Percentiles rank a stretch among this genome's conserved stretches.
These are phyloP conservation scores for Xanthoconium separans DNA, from an alignment of 1,284 basidiomycete genomes.

Conservation along the genomic window DNA sequence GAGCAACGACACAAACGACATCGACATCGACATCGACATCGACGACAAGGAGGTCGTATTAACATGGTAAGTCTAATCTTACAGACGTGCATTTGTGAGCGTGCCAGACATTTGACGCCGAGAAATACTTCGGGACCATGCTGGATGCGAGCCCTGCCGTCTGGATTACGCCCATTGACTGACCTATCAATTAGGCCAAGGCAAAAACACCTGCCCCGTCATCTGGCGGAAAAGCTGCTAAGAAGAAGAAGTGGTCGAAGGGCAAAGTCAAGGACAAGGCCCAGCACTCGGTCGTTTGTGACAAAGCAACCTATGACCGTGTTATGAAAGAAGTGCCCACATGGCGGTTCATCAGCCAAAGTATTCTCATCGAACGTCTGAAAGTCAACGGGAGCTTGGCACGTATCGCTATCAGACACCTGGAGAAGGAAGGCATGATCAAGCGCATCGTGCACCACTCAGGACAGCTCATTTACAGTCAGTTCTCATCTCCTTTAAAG, in stretches of 20 bases:
- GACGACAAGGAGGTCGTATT: constrained; percentile 23
- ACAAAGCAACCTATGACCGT: constrained; percentile 91
- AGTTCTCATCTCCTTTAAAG: constrained; percentile 34
- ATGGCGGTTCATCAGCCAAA: constrained; percentile 99
- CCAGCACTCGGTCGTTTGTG: constrained; percentile 90
- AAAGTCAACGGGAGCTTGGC: constrained; percentile 97
- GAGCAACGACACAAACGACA: background rate
- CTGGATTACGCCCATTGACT: constrained; percentile 20
- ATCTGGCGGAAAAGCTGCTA: constrained; percentile 78
- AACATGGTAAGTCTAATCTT: constrained; percentile 33
- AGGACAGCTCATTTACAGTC: constrained; percentile 92
- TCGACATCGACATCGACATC: constrained; percentile 31
- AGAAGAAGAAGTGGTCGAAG: constrained; percentile 99
- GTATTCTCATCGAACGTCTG: constrained; percentile 96
- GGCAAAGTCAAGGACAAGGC: constrained; percentile 99
- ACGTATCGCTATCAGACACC: constrained; percentile 88
- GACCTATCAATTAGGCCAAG: constrained; percentile 56
- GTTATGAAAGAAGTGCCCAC: constrained; percentile 99
- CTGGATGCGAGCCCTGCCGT: constrained; percentile 21
- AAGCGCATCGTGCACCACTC: constrained; percentile 97
- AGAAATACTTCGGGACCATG: constrained; percentile 3
- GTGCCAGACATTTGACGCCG: background rate
- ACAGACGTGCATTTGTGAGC: background rate
- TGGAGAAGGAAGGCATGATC: constrained; percentile 95
- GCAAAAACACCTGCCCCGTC: constrained; percentile 63